These are phyloP conservation scores for Leishmania braziliensis DNA, from an alignment of 208 protist species.

Conservation along the genomic window DNA sequence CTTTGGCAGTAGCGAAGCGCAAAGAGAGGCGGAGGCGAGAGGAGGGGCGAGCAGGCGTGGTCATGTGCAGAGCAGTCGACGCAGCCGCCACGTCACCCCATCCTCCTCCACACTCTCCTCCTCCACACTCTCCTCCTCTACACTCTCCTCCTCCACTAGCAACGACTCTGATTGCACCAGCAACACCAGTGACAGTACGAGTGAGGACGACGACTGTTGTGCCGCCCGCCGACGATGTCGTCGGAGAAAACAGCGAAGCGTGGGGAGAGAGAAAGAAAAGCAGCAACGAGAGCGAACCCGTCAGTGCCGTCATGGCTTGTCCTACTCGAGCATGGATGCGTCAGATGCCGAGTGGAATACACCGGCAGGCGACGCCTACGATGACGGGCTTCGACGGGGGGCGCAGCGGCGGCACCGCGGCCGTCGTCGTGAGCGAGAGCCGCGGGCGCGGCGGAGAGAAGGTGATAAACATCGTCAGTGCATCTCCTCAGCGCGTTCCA, in stretches of 20 bases:
- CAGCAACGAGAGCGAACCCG: background rate
- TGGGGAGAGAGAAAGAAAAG: too few species aligned
- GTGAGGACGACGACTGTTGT: background rate
- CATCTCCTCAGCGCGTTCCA: background rate
- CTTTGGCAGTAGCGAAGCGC: background rate
- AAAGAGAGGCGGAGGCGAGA: background rate
- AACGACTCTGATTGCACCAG: background rate
- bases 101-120: background rate
- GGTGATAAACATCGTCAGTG: background rate
- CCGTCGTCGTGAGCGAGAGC: background rate
- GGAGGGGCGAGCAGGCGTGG: background rate
- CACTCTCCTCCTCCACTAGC: background rate
- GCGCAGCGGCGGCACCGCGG: too few species aligned
- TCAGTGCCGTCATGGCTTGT: background rate
- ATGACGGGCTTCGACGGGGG: too few species aligned
- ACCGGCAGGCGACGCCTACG: too few species aligned
- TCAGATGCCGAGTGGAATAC: too few species aligned
- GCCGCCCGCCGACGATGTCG: background rate
- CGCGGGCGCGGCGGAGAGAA: background rate
- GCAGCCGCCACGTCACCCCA: background rate
- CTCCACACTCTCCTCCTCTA: background rate
- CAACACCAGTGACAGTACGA: background rate
- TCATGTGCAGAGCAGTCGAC: background rate
- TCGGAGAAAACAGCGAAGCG: background rate
- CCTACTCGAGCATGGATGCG: background rate